A percentile compares a stretch with the other conserved stretches of the same genome.
phyloP scores from a whole-genome alignment of 176 grass and related monocot genomes.

The Oryza australiensis region DNA sequence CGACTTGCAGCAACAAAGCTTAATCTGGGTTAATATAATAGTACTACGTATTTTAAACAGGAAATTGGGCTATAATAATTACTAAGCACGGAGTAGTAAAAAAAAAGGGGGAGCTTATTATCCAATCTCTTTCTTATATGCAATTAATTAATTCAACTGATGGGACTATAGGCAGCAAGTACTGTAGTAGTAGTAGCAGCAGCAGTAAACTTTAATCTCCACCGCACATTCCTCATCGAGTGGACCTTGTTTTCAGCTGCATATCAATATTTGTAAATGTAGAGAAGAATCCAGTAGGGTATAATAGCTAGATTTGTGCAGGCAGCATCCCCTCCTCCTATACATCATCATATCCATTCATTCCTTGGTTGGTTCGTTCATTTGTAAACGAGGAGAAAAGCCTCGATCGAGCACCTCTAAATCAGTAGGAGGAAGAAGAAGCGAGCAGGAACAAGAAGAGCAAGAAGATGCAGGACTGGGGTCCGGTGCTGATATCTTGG shows the following conservation, averaged over 20 bases:
- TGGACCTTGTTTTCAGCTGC: neutral
- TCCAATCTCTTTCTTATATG: too few relatives aligned
- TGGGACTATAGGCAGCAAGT: neutral
- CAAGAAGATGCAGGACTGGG: constrained; percentile 64
- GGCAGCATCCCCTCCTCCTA: neutral
- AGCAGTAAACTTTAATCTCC: too few relatives aligned
- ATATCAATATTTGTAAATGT: neutral
- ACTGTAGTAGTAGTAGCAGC: too few relatives aligned
- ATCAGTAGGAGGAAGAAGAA: neutral
- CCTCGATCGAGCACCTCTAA: too few relatives aligned
- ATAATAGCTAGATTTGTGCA: neutral
- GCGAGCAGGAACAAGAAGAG: neutral
- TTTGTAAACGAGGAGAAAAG: too few relatives aligned
- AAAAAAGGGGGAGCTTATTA: neutral
- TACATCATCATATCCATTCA: neutral
- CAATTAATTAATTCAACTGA: too few relatives aligned
- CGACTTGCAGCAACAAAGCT: neutral
- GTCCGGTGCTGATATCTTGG: constrained; percentile 46
- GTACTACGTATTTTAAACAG: neutral
- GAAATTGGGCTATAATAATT: neutral
- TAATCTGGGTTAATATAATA: neutral
- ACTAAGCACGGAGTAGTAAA: too few relatives aligned
- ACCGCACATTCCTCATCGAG: neutral
- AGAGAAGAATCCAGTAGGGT: too few relatives aligned
- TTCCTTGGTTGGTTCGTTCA: neutral